Base-by-base conservation (phyloP, 768 basidiomycete genomes). In the Mycena metata region DNA sequence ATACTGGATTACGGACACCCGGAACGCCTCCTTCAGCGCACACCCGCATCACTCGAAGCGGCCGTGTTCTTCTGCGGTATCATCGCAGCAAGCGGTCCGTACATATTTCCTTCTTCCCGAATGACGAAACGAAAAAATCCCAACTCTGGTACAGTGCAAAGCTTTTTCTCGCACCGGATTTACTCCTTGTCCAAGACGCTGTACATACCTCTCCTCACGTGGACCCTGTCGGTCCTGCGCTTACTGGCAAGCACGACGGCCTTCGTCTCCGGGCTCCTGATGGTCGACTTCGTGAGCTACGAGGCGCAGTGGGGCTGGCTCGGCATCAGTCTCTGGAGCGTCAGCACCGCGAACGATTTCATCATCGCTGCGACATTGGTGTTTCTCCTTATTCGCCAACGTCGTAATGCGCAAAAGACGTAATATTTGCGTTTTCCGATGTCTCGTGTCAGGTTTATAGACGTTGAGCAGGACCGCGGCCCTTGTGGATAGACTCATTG, bases 241-340 rank as follows among this genome's bases (percentile, higher is more conserved):
- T 26, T 50, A 11, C 24, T 50, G 24, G 49, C 24, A 26, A 15
- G 13, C 49, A 30, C 17, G 23, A 23, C 26, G 49, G 19, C 26
- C 24, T 50, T 26, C 26, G 26, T 15, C 24, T 26, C 26, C 1
- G 24, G 10, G 49, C 26, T 50, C 12, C 49, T 2, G 10, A 30
- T 30, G 24, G 13, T 15, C 6, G 15, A 24, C 4, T 15, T 50
- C 13, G 24, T 3, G 24, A 17, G 26, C 26, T 50, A 50, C 26
- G 49, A 50, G 15, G 26, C 13, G 49, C 24, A 50, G 24, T 50
- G 49, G 49, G 49, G 17, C 16, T 50, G 49, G 49, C 49, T 50
- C 24, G 24, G 12, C 9, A 26, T 13, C 13, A 17, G 23, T 23
- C 12, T 26, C 24, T 50, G 49, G 49, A 50, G 24, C 24, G 26